Base-by-base conservation (phyloP, 148 eudicot genomes). In the Gaultheria prostrata region DNA sequence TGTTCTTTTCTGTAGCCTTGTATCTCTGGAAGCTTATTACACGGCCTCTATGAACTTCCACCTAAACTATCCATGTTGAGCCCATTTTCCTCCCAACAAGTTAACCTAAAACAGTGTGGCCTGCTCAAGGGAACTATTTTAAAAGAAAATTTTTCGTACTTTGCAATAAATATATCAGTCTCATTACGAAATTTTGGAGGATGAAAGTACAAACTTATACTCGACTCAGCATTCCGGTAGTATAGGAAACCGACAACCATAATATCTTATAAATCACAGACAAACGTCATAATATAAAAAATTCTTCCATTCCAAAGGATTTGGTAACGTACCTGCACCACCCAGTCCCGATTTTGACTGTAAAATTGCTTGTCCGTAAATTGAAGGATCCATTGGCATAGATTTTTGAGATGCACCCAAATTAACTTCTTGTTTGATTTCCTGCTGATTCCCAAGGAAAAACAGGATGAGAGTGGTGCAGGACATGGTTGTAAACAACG, bases 261-360 rank as follows among this genome's bases (percentile, higher is more conserved):
- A 18, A 33, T 18, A 14, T 56, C 35, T 30, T 51, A n/a, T 14
- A 67, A 48, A 20, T 24, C 14, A 45, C 26, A 21, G 6, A 46
- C 48, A 8, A 39, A 13, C 9, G 2, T 43, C n/a, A 49, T 80
- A 12, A 43, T 76, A 18, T 26, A 53, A 28, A 13, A 5, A 39
- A 4, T 43, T 11, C 48, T 33, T 12, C 24, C 69, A 67, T 72
- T 77, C 39, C 0, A 35, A 50, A 80, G 80, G 43, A 9, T 70
- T 14, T 39, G n/a, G 18, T 54, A 33, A 39, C 78, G 84, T 80
- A 95, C 98, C 98, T 84, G 95, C 91, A 92, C 93, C 88, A 76
- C 96, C 93, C 71, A 94, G 85, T 76, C 99, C 99, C 79, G 99
- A 89, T 83, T 94, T 97, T 33, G 98, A 94, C 81, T 97, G 99